These are phyloP conservation scores for Ustilago loliicola DNA, from an alignment of 1,284 basidiomycete species.

Conservation along the genomic window DNA sequence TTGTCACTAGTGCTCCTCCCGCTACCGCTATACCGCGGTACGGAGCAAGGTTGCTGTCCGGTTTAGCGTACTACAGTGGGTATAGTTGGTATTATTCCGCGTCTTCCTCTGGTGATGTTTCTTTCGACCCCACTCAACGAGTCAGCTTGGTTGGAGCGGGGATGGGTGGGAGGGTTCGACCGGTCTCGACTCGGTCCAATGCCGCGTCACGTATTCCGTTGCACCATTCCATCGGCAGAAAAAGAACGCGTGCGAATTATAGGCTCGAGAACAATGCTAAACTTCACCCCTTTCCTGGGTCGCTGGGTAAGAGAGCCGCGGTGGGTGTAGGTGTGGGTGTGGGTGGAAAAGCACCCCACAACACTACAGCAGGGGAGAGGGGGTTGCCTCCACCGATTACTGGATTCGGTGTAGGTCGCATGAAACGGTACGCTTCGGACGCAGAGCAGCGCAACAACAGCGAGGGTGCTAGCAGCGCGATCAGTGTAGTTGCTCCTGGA, in stretches of 20 bases:
- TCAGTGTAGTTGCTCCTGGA: too few relatives aligned
- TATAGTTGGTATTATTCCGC: conserved; percentile 30
- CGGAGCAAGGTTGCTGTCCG: conserved; percentile 17
- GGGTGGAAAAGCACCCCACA: too few relatives aligned
- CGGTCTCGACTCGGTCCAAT: neutral
- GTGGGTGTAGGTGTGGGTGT: too few relatives aligned
- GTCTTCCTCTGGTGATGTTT: neutral
- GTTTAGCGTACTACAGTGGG: conserved; percentile 35
- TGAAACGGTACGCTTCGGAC: conserved; percentile 28
- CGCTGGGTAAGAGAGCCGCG: conserved; percentile 7
- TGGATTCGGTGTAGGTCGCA: conserved; percentile 31
- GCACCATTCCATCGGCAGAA: conserved; percentile 23
- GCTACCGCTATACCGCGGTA: conserved; percentile 6
- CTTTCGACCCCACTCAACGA: too few relatives aligned
- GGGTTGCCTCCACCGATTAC: conserved; percentile 30
- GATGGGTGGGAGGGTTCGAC: neutral
- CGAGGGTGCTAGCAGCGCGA: too few relatives aligned
- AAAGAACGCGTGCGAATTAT: conserved; percentile 33
- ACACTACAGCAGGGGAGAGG: too few relatives aligned
- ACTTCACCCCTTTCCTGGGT: conserved; percentile 42
- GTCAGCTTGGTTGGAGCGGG: neutral
- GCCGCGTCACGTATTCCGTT: conserved; percentile 23
- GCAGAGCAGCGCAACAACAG: too few relatives aligned
- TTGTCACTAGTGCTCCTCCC: conserved; percentile 6
- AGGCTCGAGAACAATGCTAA: conserved; percentile 44